Conservation (phyloP, 805 yeast genomes). For the Metschnikowia aberdeeniae region DNA sequence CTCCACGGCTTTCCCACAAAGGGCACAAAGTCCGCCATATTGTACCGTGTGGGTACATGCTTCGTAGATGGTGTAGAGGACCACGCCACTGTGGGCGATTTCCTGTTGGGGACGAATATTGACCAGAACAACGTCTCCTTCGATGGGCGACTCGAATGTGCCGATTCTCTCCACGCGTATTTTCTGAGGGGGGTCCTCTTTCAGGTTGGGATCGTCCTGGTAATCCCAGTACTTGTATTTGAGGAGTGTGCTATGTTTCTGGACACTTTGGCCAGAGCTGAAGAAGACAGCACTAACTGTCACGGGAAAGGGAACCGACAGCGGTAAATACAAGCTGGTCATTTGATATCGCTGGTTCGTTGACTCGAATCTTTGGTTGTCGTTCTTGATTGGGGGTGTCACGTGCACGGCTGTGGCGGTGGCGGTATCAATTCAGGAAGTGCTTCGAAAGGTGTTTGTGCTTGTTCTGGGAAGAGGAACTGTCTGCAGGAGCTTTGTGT, state of each 20-base stretch:
- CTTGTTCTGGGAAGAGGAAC: too few species aligned
- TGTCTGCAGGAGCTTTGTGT: background rate
- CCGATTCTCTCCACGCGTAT: slow-evolving; percentile 66
- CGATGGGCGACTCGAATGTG: slow-evolving; percentile 77
- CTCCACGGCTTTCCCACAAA: slow-evolving; percentile 79
- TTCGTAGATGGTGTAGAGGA: slow-evolving; percentile 59
- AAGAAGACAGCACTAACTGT: slow-evolving; percentile 51
- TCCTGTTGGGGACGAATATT: slow-evolving; percentile 56
- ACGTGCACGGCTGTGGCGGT: too few species aligned
- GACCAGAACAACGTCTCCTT: slow-evolving; percentile 58
- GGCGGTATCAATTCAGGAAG: too few species aligned
- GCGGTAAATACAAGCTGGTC: slow-evolving; percentile 56
- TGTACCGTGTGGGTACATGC: slow-evolving; percentile 92
- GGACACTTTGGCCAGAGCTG: slow-evolving; percentile 42
- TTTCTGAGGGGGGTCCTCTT: slow-evolving; percentile 39
- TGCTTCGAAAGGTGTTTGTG: too few species aligned
- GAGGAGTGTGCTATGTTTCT: slow-evolving; percentile 51
- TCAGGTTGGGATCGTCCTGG: slow-evolving; percentile 49
- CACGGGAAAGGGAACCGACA: slow-evolving; percentile 64
- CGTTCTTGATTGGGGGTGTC: too few species aligned
- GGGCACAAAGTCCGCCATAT: slow-evolving; percentile 90
- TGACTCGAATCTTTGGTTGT: too few species aligned
- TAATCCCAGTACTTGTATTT: slow-evolving; percentile 66
- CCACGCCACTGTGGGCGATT: slow-evolving; percentile 43
- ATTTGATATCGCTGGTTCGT: slow-evolving; percentile 5